These are phyloP conservation scores for Gossypium rotundifolium DNA, from an alignment of 345 rosid genomes.

Conservation along the genomic window DNA sequence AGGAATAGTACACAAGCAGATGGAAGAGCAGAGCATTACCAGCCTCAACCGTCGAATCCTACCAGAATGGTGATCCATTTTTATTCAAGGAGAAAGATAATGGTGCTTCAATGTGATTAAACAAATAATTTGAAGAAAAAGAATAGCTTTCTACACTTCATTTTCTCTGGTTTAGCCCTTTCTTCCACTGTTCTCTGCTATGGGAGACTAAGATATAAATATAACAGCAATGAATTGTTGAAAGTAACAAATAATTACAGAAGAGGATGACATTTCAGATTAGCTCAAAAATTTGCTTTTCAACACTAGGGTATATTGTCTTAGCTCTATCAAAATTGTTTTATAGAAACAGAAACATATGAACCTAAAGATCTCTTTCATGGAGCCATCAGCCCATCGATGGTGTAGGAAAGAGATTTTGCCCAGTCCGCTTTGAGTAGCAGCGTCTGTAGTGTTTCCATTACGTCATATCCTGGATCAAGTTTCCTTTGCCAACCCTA, in stretches of 20 bases:
- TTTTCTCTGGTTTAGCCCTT: too few species aligned
- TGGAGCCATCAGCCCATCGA: constrained; percentile 97
- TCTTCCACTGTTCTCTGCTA: background rate
- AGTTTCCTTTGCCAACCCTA: constrained; percentile 99
- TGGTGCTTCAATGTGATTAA: background rate
- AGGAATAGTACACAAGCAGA: too few species aligned
- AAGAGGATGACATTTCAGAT: constrained; percentile 15
- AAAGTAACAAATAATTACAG: constrained; percentile 15
- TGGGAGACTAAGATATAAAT: background rate
- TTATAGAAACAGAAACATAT: constrained; percentile 11
- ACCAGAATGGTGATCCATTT: background rate
- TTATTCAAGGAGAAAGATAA: background rate
- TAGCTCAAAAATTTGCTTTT: constrained; percentile 15
- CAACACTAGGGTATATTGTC: constrained; percentile 21
- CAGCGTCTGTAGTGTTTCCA: constrained; percentile 71
- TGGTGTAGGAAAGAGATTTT: constrained; percentile 81
- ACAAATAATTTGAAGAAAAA: too few species aligned
- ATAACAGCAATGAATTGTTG: background rate
- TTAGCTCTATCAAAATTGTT: constrained; percentile 32
- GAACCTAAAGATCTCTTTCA: constrained; percentile 17
- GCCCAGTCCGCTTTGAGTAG: constrained; percentile 87
- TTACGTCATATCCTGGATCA: constrained; percentile 80
- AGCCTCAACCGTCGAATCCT: background rate
- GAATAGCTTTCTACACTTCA: background rate
- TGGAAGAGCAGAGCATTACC: too few species aligned